Percentiles rank a stretch among this genome's conserved stretches.
Evolutionary conservation across 257 asterid species (phyloP).

Genomic region (Euphrasia confusa): DNA sequence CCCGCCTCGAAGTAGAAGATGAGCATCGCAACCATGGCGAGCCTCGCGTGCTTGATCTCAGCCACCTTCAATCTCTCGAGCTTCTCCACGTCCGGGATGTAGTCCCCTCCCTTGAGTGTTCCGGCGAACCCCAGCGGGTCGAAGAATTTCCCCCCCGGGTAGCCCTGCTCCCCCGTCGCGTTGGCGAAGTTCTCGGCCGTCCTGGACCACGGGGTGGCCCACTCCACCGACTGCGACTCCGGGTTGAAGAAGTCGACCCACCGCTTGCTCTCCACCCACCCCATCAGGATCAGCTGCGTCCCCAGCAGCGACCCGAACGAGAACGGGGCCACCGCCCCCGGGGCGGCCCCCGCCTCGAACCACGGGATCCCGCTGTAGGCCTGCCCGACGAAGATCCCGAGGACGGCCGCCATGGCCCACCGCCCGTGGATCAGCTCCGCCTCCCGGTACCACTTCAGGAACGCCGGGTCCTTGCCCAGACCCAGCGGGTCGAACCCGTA

Average conservation of each 20-base stretch:
- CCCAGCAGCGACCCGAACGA: constrained; percentile 92
- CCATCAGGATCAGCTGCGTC: constrained; percentile 91
- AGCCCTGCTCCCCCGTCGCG: constrained; percentile 92
- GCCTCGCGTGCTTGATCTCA: constrained; percentile 94
- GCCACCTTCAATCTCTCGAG: constrained; percentile 90
- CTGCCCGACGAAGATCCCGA: constrained; percentile 94
- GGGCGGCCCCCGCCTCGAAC: constrained; percentile 94
- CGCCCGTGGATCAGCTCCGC: constrained; percentile 98
- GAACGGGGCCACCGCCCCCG: constrained; percentile 93
- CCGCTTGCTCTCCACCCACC: constrained; percentile 98
- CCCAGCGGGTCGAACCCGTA: constrained; percentile 94
- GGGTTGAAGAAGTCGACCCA: constrained; percentile 97
- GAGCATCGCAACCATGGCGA: constrained; percentile 93
- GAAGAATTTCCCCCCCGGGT: constrained; percentile 92
- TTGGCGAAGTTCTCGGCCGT: constrained; percentile 77
- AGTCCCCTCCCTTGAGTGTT: constrained; percentile 52
- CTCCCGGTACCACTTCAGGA: constrained; percentile 96
- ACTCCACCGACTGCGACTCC: constrained; percentile 80
- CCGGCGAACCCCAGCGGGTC: constrained; percentile 79
- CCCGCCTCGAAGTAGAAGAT: constrained; percentile 96
- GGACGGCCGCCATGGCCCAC: constrained; percentile 94
- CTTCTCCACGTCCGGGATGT: constrained; percentile 70
- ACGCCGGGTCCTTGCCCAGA: constrained; percentile 90
- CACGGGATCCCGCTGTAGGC: constrained; percentile 89
- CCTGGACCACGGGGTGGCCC: constrained; percentile 99